Evolutionary conservation across 169 alveolate species (phyloP), one percentile per base, ranked within the genome.

Genomic region (Eimeria tenella): DNA sequence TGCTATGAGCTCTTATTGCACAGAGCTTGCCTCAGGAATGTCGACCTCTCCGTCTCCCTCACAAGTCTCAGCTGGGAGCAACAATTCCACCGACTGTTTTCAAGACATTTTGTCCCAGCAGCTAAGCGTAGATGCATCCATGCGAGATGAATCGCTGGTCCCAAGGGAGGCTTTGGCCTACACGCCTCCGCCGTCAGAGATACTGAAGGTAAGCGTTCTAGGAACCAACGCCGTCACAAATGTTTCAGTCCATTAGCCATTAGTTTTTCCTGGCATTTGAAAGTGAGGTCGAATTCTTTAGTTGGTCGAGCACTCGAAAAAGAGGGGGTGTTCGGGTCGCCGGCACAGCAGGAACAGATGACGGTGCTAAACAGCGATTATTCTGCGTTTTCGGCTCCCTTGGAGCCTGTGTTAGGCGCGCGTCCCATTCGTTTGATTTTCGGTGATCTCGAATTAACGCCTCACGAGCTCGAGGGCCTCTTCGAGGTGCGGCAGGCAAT

Each of bases 391-490:
- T 1, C 62, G 19, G 63, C 17, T 60, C 60, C 55, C 42, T 25
- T 58, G 93, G 81, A 93, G 95, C 93, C 93, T 49, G 23, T 55
- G 60, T 88, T 83, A 7, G 74, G 86, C 13, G 93, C 90, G 31
- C 86, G 25, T 50, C 79, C 90, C 13, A 68, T 87, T 31, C 96
- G 96, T 42, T 55, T 94, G 2, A 95, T 96, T 23, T 96, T 96
- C 82, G 97, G 97, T 9, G 97, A 96, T 73, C 93, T 96, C 55
- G 95, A 95, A 17, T 86, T 96, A 55, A 83, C 86, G 58, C 96
- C 95, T 52, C 93, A 86, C 68, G 97, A 96, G 86, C 79, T 86
- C 83, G 93, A 65, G n/a, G 95, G 94, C 25, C 93, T 93, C 9
- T 83, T 23, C 63, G 95, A 94, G 62, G 92, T 96, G 93, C 82